phyloP scores from a whole-genome alignment of 352 stramenopile genomes.

The Paralagenidium karlingii region DNA sequence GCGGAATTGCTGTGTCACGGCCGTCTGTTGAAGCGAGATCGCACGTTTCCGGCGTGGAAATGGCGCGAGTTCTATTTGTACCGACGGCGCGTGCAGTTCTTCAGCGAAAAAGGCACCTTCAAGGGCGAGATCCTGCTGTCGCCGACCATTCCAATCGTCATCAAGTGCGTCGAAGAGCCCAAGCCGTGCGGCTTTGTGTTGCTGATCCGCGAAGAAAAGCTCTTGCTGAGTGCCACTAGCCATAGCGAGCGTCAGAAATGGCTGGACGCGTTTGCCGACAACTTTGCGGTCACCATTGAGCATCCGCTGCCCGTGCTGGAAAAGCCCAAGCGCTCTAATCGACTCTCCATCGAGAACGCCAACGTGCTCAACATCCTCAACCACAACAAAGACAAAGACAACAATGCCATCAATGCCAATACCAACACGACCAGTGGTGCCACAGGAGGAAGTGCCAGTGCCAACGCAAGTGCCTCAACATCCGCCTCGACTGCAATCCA shows the following conservation, averaged over 20 bases:
- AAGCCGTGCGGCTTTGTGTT: slow-evolving; percentile 64
- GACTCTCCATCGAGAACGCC: too few relatives aligned
- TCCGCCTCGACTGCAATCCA: not conserved
- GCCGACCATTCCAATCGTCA: slow-evolving; percentile 52
- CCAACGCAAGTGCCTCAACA: not conserved
- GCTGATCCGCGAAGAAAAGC: slow-evolving; percentile 71
- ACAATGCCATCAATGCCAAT: not conserved
- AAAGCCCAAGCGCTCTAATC: too few relatives aligned
- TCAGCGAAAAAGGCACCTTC: slow-evolving; percentile 55
- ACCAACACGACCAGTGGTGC: not conserved
- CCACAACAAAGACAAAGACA: not conserved
- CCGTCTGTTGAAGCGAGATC: slow-evolving; percentile 52
- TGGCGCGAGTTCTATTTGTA: slow-evolving; percentile 73
- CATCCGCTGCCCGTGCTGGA: slow-evolving; percentile 21
- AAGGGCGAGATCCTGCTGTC: slow-evolving; percentile 59
- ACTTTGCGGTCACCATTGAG: slow-evolving; percentile 66
- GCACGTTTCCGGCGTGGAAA: slow-evolving; percentile 73
- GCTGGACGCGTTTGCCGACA: slow-evolving; percentile 68
- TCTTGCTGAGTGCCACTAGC: slow-evolving; percentile 58
- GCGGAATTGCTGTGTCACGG: too few relatives aligned
- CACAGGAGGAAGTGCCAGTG: not conserved
- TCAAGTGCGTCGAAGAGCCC: slow-evolving; percentile 49
- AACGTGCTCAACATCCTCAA: not conserved
- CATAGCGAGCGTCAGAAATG: slow-evolving; percentile 55
- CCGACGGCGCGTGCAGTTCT: slow-evolving; percentile 55